phyloP scores from a whole-genome alignment of 2,329 filamentous ascomycete genomes.

The Fusarium circinatum region DNA sequence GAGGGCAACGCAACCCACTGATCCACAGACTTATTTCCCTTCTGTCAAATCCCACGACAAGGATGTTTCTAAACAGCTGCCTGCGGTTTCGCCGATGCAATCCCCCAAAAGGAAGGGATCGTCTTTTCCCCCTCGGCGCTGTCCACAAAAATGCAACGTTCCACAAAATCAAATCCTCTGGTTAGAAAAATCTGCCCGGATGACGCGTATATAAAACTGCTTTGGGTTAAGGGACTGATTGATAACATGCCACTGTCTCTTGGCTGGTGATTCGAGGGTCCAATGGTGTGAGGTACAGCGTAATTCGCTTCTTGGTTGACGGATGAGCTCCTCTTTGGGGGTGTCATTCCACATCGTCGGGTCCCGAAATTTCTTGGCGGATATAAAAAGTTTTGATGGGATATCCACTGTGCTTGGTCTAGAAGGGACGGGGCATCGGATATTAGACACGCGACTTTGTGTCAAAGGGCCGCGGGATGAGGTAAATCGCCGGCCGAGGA shows the following conservation, averaged over 20 bases:
- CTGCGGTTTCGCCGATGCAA: conserved; percentile 25
- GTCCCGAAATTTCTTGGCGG: conserved; percentile 4
- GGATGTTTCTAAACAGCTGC: conserved; percentile 10
- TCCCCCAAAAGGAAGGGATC: not conserved
- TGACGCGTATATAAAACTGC: conserved; percentile 20
- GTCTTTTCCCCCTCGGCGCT: not conserved
- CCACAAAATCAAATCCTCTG: not conserved
- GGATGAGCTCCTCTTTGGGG: not conserved
- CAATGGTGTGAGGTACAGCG: too few relatives aligned
- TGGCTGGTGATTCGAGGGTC: not conserved
- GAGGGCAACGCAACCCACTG: not conserved
- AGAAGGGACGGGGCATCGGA: not conserved
- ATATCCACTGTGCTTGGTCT: conserved; percentile 10
- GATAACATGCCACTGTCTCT: conserved; percentile 20
- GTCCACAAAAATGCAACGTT: conserved; percentile 3
- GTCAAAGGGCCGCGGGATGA: not conserved
- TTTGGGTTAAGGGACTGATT: conserved; percentile 18
- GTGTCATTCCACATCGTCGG: conserved; percentile 12
- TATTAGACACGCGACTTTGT: not conserved
- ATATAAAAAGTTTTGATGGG: not conserved
- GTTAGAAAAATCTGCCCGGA: not conserved
- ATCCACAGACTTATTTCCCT: conserved; percentile 6
- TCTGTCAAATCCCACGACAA: not conserved
- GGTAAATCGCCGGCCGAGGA: not conserved
- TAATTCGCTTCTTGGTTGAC: too few relatives aligned